Percentiles rank a stretch among this genome's conserved stretches.
These are phyloP conservation scores for Astrothelium subdiscretum DNA, from an alignment of 495 filamentous ascomycete genomes.

Conservation along the genomic window DNA sequence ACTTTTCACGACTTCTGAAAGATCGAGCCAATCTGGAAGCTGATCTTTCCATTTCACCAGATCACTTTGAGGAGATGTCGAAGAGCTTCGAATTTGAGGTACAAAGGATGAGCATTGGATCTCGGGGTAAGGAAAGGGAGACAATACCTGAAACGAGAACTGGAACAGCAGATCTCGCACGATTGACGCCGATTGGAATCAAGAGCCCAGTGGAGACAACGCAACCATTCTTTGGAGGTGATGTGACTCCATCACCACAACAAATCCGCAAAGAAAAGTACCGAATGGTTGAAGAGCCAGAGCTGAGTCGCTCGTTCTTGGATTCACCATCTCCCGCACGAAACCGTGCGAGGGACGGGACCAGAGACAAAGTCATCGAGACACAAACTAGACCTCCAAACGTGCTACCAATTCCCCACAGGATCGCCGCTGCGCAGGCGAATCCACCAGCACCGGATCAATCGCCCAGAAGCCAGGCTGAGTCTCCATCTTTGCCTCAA, in stretches of 20 bases:
- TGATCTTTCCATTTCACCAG: conserved; percentile 13
- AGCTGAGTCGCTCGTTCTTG: neutral
- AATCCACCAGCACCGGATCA: conserved; percentile 1
- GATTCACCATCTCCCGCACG: neutral
- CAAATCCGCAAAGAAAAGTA: neutral
- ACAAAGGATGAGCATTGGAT: conserved; percentile 7
- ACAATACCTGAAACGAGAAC: neutral
- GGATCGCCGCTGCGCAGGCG: conserved; percentile 4
- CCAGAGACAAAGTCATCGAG: neutral
- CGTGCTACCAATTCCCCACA: conserved; percentile 9
- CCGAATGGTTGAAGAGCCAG: neutral
- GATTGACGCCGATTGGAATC: neutral
- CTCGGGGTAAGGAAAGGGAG: conserved; percentile 1
- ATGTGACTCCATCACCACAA: neutral
- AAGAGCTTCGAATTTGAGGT: conserved; percentile 12
- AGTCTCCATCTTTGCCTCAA: neutral
- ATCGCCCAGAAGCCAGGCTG: neutral
- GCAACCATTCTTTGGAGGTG: neutral
- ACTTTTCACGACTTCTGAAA: conserved; percentile 11
- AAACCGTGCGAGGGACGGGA: neutral
- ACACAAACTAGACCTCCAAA: conserved; percentile 7
- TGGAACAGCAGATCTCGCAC: neutral
- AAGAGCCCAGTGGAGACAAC: neutral
- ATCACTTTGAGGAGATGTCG: conserved; percentile 13
- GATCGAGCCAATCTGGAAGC: conserved; percentile 15